A percentile compares a stretch with the other conserved stretches of the same genome.
Evolutionary conservation across 2,329 filamentous ascomycete species (phyloP).

Genomic region (Botrytis fabae): DNA sequence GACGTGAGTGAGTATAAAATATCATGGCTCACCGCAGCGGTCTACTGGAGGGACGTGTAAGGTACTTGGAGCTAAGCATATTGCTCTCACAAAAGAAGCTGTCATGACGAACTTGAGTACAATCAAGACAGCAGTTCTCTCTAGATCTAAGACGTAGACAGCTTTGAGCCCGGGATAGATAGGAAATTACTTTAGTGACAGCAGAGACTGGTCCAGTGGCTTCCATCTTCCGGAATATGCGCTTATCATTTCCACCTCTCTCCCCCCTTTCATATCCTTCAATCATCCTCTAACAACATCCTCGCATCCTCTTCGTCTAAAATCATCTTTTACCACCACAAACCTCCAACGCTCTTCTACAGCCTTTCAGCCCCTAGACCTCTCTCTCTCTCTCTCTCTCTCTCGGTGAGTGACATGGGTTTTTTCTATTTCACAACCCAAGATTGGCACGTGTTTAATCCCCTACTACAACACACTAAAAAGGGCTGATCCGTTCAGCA

Average conservation of each 20-base stretch:
- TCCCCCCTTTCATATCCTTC: not conserved
- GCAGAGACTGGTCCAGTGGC: not conserved
- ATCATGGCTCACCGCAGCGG: not conserved
- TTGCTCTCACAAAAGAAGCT: not conserved
- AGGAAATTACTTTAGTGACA: not conserved
- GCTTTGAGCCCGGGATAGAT: not conserved
- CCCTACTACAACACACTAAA: not conserved
- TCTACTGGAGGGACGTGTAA: not conserved
- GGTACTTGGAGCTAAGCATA: not conserved
- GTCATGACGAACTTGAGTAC: not conserved
- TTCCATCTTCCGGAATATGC: not conserved
- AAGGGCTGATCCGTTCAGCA: not conserved
- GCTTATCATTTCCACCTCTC: not conserved
- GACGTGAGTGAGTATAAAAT: not conserved
- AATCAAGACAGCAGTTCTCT: not conserved
- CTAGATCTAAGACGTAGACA: not conserved
- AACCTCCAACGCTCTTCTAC: not conserved
- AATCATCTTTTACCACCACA: not conserved
- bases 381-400: too few species aligned
- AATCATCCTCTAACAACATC: not conserved
- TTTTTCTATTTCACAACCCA: not conserved
- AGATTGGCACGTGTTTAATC: not conserved
- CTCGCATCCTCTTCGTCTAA: not conserved
- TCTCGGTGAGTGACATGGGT: not conserved
- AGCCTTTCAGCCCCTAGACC: not conserved